Evolutionary conservation across 2,329 filamentous ascomycete genomes (phyloP), one percentile per base, ranked within the genome.

Genomic region (Aspergillus thermomutatus): DNA sequence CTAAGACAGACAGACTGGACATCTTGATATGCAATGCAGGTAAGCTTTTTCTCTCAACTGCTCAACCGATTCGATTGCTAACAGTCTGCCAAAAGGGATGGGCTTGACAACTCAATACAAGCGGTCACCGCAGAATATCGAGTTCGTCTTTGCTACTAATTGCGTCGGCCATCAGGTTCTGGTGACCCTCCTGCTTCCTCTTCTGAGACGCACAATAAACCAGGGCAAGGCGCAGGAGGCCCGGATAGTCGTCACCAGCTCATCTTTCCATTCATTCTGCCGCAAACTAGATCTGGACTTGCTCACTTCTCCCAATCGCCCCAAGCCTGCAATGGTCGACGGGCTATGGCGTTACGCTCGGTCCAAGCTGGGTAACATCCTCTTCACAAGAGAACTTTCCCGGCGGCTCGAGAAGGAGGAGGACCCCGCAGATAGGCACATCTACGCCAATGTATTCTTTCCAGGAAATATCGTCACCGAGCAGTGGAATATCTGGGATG

Each of bases 131-230:
- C 61, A 82, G 21, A 76, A 77, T 7, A 64, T 82, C 43, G 81
- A 83, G 62, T 61, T 65, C 31, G 79, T 77, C 6, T 84, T 84
- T 60, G 79, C 70, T 4, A 71, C 81, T 59, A 79, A 75, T 55
- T 79, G 83, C 59, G 72, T 82, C 45, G 80, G 80, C 4, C 79
- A 83, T 60, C 76, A 79, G 14, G 66, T 82, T 2, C 73, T 83
- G 0, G 79, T 80, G 63, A 76, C 78, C 53, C 73, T 82, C 3
- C 71, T 84, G 3, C 67, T 66, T 3, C 74, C 78, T 0, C 56
- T 67, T n/a, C 48, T 71, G 27, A 64, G 64, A 37, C 45, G 56
- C 2, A 64, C 62, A 1, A 55, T 61, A 17, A 45, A 41, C 27
- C 47, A 49, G 2, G 49, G 70, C 4, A 52, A 49, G 46, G 66